phyloP scores from a whole-genome alignment of 805 yeast genomes.

The Lipomyces anomalus region DNA sequence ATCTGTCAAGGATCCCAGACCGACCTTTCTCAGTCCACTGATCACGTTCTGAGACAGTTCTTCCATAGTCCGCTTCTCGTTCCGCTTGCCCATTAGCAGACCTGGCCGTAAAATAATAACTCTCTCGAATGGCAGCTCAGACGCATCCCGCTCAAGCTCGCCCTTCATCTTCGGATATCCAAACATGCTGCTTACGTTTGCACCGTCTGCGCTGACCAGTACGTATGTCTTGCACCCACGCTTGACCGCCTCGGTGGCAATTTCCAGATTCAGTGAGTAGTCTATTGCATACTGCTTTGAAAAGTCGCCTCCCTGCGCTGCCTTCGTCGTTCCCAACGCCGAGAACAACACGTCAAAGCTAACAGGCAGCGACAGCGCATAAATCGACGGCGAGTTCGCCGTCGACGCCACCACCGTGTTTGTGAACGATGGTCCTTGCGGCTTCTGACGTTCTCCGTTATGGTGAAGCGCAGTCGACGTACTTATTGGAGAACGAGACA shows the following conservation, averaged over 20 bases:
- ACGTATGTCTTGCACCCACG: conserved; percentile 65
- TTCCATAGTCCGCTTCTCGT: conserved; percentile 26
- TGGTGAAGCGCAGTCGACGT: conserved; percentile 9
- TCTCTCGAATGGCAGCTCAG: conserved; percentile 57
- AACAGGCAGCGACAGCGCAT: conserved; percentile 25
- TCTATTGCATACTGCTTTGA: conserved; percentile 68
- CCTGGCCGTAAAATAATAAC: conserved; percentile 80
- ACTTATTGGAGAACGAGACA: conserved; percentile 21
- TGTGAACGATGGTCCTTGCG: conserved; percentile 31
- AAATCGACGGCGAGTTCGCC: conserved; percentile 17
- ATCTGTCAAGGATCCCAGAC: background rate
- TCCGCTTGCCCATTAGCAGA: conserved; percentile 36
- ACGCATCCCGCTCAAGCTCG: conserved; percentile 62
- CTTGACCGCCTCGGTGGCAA: conserved; percentile 65
- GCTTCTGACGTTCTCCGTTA: too few relatives aligned
- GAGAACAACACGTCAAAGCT: conserved; percentile 46
- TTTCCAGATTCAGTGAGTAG: conserved; percentile 59
- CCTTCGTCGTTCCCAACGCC: conserved; percentile 71
- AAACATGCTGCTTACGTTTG: conserved; percentile 50
- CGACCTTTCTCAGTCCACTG: conserved; percentile 12
- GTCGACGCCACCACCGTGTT: conserved; percentile 48
- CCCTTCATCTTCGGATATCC: conserved; percentile 69
- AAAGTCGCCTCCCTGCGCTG: conserved; percentile 59
- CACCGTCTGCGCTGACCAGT: conserved; percentile 62
- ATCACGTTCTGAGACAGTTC: conserved; percentile 3